Base-by-base conservation (phyloP, 2,329 filamentous ascomycete genomes). In the Xylariaceae sp. region DNA sequence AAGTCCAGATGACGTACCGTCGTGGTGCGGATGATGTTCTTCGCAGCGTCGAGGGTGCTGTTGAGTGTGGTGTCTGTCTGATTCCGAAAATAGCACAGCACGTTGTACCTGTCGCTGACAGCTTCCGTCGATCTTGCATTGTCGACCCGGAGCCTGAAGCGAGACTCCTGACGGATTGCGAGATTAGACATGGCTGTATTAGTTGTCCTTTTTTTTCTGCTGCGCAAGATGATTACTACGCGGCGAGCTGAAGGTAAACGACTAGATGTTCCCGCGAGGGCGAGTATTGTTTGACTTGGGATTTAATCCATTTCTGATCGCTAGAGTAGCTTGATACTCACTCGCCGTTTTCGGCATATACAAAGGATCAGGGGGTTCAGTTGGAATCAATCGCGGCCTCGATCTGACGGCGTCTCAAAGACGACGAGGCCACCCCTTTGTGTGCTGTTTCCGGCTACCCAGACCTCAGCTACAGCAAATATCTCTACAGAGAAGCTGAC, bases 301-400 rank as follows among this genome's bases (percentile, higher is more conserved):
- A 47, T 47, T 47, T 47, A 17, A 47, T 30, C 5, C 23, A 30
- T 30, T 30, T 30, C 23, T 30, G 23, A 30, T 30, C 23, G 23
- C 23, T 5, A 30, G 23, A 4, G 23, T 30, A 5, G 23, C 4
- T 30, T 30, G 23, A 30, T 30, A 5, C 23, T 5, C 23, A 30
- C 23, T 30, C 23, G 44, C 51, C 51, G 51, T 37, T 54, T 58
- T 39, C 56, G 51, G 34, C 9, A 30, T 54, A 10, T 6, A 58
- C 15, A 58, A 58, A 54, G 56, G 47, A 53, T 30, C 23, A 5
- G 2, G 23, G 23, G 23, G 23, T 30, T 30, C 23, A 30, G 23
- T 30, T 30, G 23, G 23, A 30, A 30, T 30, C 23, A 30, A 30
- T 30, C 4, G 23, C 23, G 23, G 23, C 23, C 23, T 30, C 23